A percentile compares a stretch with the other conserved stretches of the same genome.
Evolutionary conservation across 2,329 filamentous ascomycete species (phyloP).

Genomic region (Fusarium mundagurra): DNA sequence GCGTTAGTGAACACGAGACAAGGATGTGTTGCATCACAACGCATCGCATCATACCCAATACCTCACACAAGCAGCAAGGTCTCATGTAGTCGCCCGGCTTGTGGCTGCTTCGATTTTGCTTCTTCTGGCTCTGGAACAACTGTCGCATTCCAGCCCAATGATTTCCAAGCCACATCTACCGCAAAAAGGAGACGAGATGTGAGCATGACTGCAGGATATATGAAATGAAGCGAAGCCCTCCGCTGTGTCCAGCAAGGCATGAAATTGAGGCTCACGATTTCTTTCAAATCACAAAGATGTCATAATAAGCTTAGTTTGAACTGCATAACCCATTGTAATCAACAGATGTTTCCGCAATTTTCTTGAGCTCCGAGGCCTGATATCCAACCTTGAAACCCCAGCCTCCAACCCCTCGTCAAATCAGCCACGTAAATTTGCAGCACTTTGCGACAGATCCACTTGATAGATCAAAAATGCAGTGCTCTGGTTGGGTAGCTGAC

Average conservation of each 20-base stretch:
- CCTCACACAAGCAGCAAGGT: constrained; percentile 2
- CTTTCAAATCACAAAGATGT: neutral
- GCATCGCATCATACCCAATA: constrained; percentile 28
- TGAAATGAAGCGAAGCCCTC: neutral
- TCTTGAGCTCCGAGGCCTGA: neutral
- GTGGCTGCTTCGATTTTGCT: constrained; percentile 30
- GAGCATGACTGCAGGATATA: neutral
- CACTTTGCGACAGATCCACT: constrained; percentile 23
- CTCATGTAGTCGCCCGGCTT: constrained; percentile 8
- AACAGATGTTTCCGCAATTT: neutral
- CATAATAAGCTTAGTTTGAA: neutral
- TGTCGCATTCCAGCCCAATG: constrained; percentile 2
- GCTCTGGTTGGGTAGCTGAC: constrained; percentile 23
- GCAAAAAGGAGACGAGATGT: constrained; percentile 19
- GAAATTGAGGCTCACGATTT: neutral
- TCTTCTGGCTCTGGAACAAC: constrained; percentile 5
- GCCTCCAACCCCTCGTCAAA: constrained; percentile 40
- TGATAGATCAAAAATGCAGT: constrained; percentile 16
- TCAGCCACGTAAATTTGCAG: constrained; percentile 42
- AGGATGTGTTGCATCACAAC: constrained; percentile 33
- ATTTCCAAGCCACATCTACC: constrained; percentile 13
- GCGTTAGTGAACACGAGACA: constrained; percentile 30
- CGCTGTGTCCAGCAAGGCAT: neutral
- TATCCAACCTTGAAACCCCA: constrained; percentile 13
- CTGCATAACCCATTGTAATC: neutral